Evolutionary conservation across 164 flowering plant species (phyloP), one percentile per base, ranked within the genome.

Genomic region (Annona cherimola): DNA sequence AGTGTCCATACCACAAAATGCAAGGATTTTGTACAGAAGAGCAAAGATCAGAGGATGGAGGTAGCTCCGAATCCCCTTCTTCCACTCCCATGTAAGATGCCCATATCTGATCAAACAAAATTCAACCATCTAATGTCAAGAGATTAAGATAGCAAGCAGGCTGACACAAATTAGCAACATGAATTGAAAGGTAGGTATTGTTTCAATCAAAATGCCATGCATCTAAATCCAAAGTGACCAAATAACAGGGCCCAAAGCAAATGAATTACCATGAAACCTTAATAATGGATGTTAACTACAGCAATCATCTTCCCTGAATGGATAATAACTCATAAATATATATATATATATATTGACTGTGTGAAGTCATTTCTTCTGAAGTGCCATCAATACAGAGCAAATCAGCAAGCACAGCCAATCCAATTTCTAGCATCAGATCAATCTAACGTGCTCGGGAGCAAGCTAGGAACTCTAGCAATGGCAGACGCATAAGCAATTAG

Each of bases 71-170:
- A 95, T 87, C 35, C 99, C 95, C 83, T 84, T 83, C 78, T 84
- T 75, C 99, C 99, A 93, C 74, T 93, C 99, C 99, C 99, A 95
- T n/a, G 98, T 95, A 72, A 91, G 75, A 82, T 95, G 92, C 46
- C 99, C 99, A 76, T 93, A 95, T 70, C 97, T 93, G 74, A 45
- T 66, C 42, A 72, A 61, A 65, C 50, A 66, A 18, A 18, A 55
- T 65, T n/a, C 44, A 57, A 46, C 19, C 42, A 35, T 59, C 40
- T 9, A 50, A 50, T 50, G 57, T 9, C 19, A 61, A 61, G 5
- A n/a, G 63, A 20, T 61, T n/a, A 61, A 20, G 18, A n/a, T n/a
- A 61, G 6, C 19, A 18, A 4, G 20, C 8, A 16, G 35, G 35
- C n/a, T 5, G 54, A 9, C 50, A 66, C 20, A 43, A 6, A 42